These are phyloP conservation scores for Abelmoschus esculentus DNA, from an alignment of 345 rosid genomes.

Conservation along the genomic window DNA sequence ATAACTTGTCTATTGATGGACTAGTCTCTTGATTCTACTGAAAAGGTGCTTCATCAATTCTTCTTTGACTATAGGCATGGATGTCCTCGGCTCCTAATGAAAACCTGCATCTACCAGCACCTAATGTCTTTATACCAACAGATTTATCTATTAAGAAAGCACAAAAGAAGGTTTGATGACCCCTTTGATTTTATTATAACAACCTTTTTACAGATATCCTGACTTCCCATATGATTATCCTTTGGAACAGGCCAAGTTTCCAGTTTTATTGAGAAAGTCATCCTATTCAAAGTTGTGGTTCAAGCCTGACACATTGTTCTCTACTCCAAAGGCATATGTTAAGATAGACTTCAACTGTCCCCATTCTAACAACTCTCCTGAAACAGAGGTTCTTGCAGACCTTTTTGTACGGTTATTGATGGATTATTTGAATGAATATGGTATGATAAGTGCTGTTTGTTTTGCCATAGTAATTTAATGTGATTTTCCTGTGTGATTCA, in stretches of 20 bases:
- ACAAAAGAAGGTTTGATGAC: constrained; percentile 48
- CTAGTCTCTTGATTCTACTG: constrained; percentile 4
- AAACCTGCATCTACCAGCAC: constrained; percentile 59
- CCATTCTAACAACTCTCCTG: constrained; percentile 61
- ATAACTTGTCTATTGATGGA: background rate
- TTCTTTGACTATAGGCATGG: constrained; percentile 61
- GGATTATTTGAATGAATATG: constrained; percentile 95
- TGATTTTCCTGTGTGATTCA: background rate
- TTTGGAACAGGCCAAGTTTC: constrained; percentile 48
- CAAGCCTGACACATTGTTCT: constrained; percentile 82
- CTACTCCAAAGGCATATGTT: constrained; percentile 71
- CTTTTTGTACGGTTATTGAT: constrained; percentile 64
- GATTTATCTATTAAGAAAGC: constrained; percentile 65
- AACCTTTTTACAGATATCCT: background rate
- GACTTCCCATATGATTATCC: constrained; percentile 17
- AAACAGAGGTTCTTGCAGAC: constrained; percentile 62
- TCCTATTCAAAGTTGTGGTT: constrained; percentile 63
- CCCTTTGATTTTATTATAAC: background rate
- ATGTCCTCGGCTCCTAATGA: constrained; percentile 54
- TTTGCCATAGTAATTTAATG: background rate
- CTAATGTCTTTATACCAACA: constrained; percentile 74
- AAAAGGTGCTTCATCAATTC: background rate
- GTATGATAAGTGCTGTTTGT: constrained; percentile 31
- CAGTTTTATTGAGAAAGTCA: constrained; percentile 58
- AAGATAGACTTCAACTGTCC: constrained; percentile 83